A percentile compares a stretch with the other conserved stretches of the same genome.
phyloP scores from a whole-genome alignment of 306 rosid genomes.

The Trifolium pratense region DNA sequence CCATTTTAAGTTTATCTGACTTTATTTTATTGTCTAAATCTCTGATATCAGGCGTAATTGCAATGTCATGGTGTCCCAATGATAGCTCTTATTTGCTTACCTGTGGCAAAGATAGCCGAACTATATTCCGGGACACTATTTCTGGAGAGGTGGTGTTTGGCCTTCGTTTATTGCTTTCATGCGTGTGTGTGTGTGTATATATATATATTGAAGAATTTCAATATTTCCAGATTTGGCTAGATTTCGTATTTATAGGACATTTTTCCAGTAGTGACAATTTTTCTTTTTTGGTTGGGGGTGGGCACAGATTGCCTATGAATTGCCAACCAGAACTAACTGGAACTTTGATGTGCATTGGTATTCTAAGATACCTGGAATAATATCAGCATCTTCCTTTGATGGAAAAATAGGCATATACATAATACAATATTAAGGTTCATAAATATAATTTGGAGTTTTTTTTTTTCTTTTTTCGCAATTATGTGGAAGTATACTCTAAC shows the following conservation, averaged over 20 bases:
- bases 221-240: conserved; percentile 11
- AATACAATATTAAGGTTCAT: conserved; percentile 88
- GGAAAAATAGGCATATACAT: conserved; percentile 94
- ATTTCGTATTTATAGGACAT: conserved; percentile 26
- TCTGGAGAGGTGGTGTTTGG: conserved; percentile 79
- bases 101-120: conserved; percentile 95
- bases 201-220: conserved; percentile 30
- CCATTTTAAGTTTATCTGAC: conserved; percentile 33
- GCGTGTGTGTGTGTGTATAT: no score
- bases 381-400: conserved; percentile 97
- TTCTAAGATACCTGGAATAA: conserved; percentile 89
- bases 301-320: conserved; percentile 82
- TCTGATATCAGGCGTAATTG: conserved; percentile 80
- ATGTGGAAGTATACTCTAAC: conserved; percentile 4
- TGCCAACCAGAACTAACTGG: conserved; percentile 96
- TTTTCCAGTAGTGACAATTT: conserved; percentile 33
- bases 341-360: conserved; percentile 99
- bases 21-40: conserved; percentile 39
- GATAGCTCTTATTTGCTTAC: conserved; percentile 93
- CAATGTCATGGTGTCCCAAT: conserved; percentile 98
- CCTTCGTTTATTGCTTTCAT: conserved; percentile 26
- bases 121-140: conserved; percentile 95
- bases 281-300: conserved; percentile 28
- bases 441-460: neutral
- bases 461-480: conserved; percentile 38